These are phyloP conservation scores for Globisporangium acanthophoron DNA, from an alignment of 352 stramenopile species.

Conservation along the genomic window DNA sequence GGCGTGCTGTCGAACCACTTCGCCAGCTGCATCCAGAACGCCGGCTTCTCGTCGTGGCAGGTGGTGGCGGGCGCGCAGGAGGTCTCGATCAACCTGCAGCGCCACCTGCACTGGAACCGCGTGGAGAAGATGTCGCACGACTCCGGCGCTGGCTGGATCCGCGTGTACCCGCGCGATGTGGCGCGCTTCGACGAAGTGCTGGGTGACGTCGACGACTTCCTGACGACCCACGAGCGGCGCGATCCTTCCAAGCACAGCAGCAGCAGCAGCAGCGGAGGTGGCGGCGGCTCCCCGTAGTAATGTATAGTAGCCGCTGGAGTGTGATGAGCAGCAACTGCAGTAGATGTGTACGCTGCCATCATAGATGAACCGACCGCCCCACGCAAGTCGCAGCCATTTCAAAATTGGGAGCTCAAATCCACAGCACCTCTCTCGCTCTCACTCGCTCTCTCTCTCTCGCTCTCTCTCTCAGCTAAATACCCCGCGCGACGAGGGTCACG, in stretches of 20 bases:
- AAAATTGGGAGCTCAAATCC: not conserved
- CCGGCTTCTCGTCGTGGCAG: conserved; percentile 82
- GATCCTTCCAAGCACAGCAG: conserved; percentile 12
- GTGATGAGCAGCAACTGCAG: not conserved
- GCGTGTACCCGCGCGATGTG: conserved; percentile 79
- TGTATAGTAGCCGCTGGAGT: not conserved
- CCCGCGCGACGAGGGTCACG: conserved; percentile 70
- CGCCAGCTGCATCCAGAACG: conserved; percentile 72
- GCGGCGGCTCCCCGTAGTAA: not conserved
- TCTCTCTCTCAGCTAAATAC: conserved; percentile 23
- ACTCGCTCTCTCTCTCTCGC: not conserved
- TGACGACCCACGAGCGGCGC: conserved; percentile 46
- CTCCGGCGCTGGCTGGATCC: conserved; percentile 79
- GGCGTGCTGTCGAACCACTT: conserved; percentile 61
- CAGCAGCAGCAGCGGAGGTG: not conserved
- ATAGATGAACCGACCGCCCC: not conserved
- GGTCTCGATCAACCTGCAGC: conserved; percentile 83
- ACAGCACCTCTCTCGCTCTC: not conserved
- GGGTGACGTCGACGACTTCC: conserved; percentile 64
- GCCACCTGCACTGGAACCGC: conserved; percentile 85
- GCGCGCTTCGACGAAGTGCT: conserved; percentile 73
- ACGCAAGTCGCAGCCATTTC: not conserved
- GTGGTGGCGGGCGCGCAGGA: conserved; percentile 81
- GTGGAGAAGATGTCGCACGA: conserved; percentile 87
- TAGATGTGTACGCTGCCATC: not conserved